Evolutionary conservation across 768 basidiomycete genomes (phyloP), one percentile per base, ranked within the genome.

Genomic region (Lactarius hatsudake): DNA sequence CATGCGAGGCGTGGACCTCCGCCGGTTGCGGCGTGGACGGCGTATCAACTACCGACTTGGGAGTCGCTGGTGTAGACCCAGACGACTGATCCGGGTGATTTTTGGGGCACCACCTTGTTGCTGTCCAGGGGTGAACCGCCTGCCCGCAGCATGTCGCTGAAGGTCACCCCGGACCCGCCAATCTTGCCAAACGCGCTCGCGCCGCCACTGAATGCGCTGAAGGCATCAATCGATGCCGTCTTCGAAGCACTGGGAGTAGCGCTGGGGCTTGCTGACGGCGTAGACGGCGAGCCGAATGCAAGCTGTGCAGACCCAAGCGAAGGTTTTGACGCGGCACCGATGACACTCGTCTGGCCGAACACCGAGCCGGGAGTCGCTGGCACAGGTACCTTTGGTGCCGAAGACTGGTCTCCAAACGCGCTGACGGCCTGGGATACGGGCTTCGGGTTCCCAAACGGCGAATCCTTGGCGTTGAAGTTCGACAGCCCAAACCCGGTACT

Each of bases 101-200:
- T 63, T 8, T 20, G 20, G 7, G 36, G 8, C n/a, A 34, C 66
- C 42, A n/a, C 15, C 40, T 68, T 67, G 15, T n/a, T 43, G 10
- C 66, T 58, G 5, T 68, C 67, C 15, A 45, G 40, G 34, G 59
- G 38, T 38, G 71, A 36, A 42, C 71, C 42, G 15, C 58, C 78
- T 18, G 69, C 74, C 73, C 85, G 83, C 65, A 90, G 76, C 56
- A 91, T 72, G 34, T 90, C 86, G n/a, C 79, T 75, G 70, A 89
- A 93, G 0, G 89, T 84, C 70, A 82, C 84, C 30, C 69, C 67
- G 42, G 78, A 77, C 1, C 77, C 75, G 0, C 77, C 79, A 7
- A 80, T 71, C 18, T 80, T 76, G 5, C 78, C 75, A 65, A 88
- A 85, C 1, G 80, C 79, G 51, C 75, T 75, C 0, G 77, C 66